Evolutionary conservation across 345 rosid genomes (phyloP).

Genomic region (Alliaria petiolata): DNA sequence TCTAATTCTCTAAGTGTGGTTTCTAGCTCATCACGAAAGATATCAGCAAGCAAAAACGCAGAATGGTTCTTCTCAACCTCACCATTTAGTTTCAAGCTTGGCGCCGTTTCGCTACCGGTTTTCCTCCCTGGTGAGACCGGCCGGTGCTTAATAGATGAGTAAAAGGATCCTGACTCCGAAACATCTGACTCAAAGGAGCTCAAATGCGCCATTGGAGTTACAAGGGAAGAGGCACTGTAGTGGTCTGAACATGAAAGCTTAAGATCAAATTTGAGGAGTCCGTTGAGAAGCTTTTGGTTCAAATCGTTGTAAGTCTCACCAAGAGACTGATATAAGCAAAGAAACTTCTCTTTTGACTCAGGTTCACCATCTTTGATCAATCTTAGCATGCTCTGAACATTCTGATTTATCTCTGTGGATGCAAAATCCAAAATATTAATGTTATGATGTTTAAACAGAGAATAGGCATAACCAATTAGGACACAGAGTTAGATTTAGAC

Average conservation of each 20-base stretch:
- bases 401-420: constrained; percentile 16
- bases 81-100: too few relatives aligned
- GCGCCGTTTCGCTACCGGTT: constrained; percentile 32
- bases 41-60: constrained; percentile 20
- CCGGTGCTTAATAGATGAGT: constrained; percentile 45
- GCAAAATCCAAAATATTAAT: too few relatives aligned
- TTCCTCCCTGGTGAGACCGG: constrained; percentile 23
- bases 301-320: constrained; percentile 21
- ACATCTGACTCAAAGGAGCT: constrained; percentile 28
- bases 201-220: constrained; percentile 29
- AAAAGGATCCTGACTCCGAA: constrained; percentile 54
- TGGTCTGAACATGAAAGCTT: constrained; percentile 33
- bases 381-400: constrained; percentile 10
- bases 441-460: not conserved
- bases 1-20: constrained; percentile 25
- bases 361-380: not conserved
- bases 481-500: constrained; percentile 26
- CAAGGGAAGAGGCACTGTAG: constrained; percentile 28
- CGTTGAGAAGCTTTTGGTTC: constrained; percentile 19
- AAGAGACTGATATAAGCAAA: constrained; percentile 29
- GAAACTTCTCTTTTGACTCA: not conserved
- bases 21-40: constrained; percentile 37
- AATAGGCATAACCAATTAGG: not conserved
- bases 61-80: constrained; percentile 44
- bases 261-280: constrained; percentile 1